These are phyloP conservation scores for Rhodotorula toruloides DNA, from an alignment of 768 basidiomycete genomes.

Conservation along the genomic window DNA sequence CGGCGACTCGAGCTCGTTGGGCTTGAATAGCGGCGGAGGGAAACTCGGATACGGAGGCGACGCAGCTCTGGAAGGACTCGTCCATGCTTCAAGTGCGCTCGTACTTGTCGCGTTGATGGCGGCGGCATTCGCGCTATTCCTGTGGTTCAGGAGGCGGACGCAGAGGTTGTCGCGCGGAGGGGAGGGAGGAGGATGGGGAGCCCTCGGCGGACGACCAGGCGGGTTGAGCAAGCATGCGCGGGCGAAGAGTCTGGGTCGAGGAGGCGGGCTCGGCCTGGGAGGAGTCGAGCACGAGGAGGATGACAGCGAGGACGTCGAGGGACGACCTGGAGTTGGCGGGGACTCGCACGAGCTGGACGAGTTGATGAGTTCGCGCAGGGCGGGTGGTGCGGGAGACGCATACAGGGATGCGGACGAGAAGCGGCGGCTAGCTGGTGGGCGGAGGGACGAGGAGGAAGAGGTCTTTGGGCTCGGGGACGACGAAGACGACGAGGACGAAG, in stretches of 20 bases:
- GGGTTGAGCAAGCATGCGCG: slow-evolving; percentile 10
- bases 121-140: slow-evolving; percentile 18
- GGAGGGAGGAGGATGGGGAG: slow-evolving; percentile 11
- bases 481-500: slow-evolving; percentile 25
- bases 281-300: not conserved
- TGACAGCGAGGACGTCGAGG: not conserved
- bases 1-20: too few species aligned
- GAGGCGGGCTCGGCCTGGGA: slow-evolving; percentile 2
- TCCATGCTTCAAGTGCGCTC: slow-evolving; percentile 29
- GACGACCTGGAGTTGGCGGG: not conserved
- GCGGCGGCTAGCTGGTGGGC: not conserved
- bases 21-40: too few species aligned
- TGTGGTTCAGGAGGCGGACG: slow-evolving; percentile 11
- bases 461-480: slow-evolving; percentile 33
- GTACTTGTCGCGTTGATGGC: slow-evolving; percentile 33
- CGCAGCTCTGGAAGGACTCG: slow-evolving; percentile 32
- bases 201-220: slow-evolving; percentile 1
- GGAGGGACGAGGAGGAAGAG: slow-evolving; percentile 17
- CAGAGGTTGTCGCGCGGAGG: not conserved
- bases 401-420: slow-evolving; percentile 13
- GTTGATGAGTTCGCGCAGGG: slow-evolving; percentile 8
- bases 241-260: slow-evolving; percentile 3
- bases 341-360: slow-evolving; percentile 35
- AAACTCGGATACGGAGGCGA: not conserved
- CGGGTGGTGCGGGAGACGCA: not conserved